Evolutionary conservation across 345 rosid genomes (phyloP).

Genomic region (Gossypium rotundifolium): DNA sequence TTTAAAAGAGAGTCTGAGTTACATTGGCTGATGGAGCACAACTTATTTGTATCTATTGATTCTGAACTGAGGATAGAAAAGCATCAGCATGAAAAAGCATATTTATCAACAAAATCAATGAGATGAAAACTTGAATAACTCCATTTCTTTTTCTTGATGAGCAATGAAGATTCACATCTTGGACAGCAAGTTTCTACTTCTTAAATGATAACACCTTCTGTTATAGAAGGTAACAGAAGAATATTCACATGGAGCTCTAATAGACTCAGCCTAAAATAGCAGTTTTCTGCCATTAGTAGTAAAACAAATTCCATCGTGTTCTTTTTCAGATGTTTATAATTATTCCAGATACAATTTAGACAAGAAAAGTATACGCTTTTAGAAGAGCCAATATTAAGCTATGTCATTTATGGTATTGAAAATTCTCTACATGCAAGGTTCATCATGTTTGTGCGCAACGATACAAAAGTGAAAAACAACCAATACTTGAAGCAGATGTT

Average conservation of each 20-base stretch:
- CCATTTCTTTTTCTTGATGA: background rate
- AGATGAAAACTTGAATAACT: background rate
- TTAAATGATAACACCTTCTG: background rate
- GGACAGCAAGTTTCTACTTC: background rate
- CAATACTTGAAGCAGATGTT: background rate
- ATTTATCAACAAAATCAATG: constrained; percentile 11
- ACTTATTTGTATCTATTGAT: constrained; percentile 75
- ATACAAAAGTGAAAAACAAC: background rate
- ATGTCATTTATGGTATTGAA: background rate
- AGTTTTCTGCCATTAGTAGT: background rate
- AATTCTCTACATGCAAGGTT: background rate
- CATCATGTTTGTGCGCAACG: background rate
- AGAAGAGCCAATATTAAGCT: background rate
- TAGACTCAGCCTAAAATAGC: background rate
- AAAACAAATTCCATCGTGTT: background rate
- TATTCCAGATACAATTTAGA: background rate
- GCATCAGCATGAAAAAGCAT: constrained; percentile 20
- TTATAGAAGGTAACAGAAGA: background rate
- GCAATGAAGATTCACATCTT: background rate
- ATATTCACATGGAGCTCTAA: background rate
- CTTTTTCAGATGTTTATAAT: background rate
- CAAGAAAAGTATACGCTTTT: background rate
- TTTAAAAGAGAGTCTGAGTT: constrained; percentile 78
- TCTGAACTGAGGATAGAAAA: constrained; percentile 65
- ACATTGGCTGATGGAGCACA: constrained; percentile 95